phyloP scores from a whole-genome alignment of 2,329 filamentous ascomycete species.

The Phoma sp. region DNA sequence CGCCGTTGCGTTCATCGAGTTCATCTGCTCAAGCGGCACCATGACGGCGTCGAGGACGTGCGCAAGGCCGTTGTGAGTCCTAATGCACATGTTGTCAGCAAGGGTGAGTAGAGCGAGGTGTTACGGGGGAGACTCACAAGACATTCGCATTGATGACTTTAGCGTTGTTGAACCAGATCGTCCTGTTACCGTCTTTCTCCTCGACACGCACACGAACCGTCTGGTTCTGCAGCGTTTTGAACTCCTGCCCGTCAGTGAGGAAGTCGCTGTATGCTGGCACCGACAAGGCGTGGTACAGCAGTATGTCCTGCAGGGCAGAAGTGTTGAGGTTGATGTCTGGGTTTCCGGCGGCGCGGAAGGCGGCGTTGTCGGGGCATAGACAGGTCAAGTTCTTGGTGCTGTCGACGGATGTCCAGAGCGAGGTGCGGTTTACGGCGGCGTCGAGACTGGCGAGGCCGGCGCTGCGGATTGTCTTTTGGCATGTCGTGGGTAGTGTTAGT shows the following conservation, averaged over 20 bases:
- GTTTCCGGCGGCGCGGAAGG: constrained; percentile 22
- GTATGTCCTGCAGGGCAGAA: constrained; percentile 12
- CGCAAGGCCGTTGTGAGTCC: constrained; percentile 30
- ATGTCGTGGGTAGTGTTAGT: constrained; percentile 22
- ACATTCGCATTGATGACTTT: constrained; percentile 32
- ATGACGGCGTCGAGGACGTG: constrained; percentile 31
- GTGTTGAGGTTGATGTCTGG: constrained; percentile 19
- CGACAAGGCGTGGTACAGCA: constrained; percentile 28
- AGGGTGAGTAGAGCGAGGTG: not conserved
- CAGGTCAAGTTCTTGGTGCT: constrained; percentile 27
- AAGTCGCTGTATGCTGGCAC: constrained; percentile 28
- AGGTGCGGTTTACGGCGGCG: constrained; percentile 24
- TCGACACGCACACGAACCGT: constrained; percentile 28
- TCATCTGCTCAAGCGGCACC: constrained; percentile 23
- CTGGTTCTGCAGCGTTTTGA: constrained; percentile 23
- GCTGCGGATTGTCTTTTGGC: constrained; percentile 23
- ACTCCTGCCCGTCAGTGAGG: constrained; percentile 26
- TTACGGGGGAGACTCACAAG: constrained; percentile 19
- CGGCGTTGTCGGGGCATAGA: constrained; percentile 24
- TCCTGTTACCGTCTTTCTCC: constrained; percentile 13
- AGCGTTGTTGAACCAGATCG: constrained; percentile 33
- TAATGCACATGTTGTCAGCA: constrained; percentile 3
- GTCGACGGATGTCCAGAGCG: constrained; percentile 25
- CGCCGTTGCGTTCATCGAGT: constrained; percentile 9
- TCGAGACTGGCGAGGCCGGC: constrained; percentile 23